phyloP scores from a whole-genome alignment of 768 basidiomycete genomes.

The Leccinum arenicola region DNA sequence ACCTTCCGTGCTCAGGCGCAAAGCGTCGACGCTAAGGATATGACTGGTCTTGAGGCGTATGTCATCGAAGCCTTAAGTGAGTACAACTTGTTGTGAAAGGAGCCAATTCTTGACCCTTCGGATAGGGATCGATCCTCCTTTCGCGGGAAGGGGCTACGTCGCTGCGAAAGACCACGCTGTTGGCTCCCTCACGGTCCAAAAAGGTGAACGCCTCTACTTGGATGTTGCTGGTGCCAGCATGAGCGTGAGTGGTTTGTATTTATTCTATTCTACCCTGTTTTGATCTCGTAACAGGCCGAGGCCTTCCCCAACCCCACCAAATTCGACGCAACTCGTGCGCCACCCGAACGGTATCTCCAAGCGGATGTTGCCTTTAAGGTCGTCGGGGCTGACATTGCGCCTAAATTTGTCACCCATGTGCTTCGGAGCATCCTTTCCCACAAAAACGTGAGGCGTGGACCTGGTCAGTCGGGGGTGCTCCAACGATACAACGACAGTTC shows the following conservation, averaged over 20 bases:
- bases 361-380: conserved; percentile 49
- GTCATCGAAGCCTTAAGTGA: conserved; percentile 68
- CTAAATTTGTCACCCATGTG: conserved; percentile 59
- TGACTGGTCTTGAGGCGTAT: conserved; percentile 49
- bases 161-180: conserved; percentile 45
- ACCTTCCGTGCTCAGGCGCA: conserved; percentile 36
- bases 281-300: conserved; percentile 36
- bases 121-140: conserved; percentile 68
- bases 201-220: conserved; percentile 58
- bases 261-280: background rate
- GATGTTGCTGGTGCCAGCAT: conserved; percentile 54
- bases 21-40: conserved; percentile 32
- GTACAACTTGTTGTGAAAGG: conserved; percentile 26
- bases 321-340: conserved; percentile 44
- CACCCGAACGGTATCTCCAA: conserved; percentile 45
- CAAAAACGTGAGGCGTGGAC: conserved; percentile 60
- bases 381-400: conserved; percentile 51
- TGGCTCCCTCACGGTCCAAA: conserved; percentile 39
- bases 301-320: conserved; percentile 48
- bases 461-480: conserved; percentile 63
- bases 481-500: conserved; percentile 51
- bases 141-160: conserved; percentile 64
- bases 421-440: conserved; percentile 63
- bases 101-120: conserved; percentile 2
- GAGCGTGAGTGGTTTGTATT: conserved; percentile 44